Base-by-base conservation (phyloP, 192 early-diverging fungal species). In the Coemansia sp. region DNA sequence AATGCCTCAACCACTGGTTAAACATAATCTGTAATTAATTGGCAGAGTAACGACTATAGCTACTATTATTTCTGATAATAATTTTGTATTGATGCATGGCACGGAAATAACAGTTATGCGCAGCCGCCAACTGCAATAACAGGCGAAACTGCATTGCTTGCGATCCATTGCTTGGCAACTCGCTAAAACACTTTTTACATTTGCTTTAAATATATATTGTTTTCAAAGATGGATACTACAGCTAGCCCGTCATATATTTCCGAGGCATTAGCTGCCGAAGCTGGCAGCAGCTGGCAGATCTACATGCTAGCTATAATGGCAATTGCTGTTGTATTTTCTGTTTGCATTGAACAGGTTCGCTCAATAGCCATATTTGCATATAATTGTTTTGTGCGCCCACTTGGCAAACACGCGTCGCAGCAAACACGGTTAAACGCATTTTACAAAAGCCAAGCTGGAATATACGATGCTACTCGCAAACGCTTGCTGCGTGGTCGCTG, bases 371-470 rank as follows among this genome's bases (percentile, higher is more conserved):
- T 39, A 56, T 89, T 89, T 68, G 85, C 83, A 19, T 88, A 88
- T 61, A 88, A 84, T 41, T 92, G 91, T 69, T 93, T 94, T 69
- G 69, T 94, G 65, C 91, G 88, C 61, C 81, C 87, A 20, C 62
- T 85, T 52, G 84, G 88, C 13, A 66, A 83, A 32, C 85, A 89
- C 54, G 83, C 84, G 8, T 85, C 85, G 38, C 87, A 90, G 54
- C 89, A 93, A 59, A 78, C 77, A 29, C 86, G 91, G 13, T 73
- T 94, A 22, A 89, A 94, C 71, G 75, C 82, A 26, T 94, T 94
- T 69, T 94, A 94, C 69, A 79, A 86, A 65, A 86, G 87, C 57
- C 91, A 93, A 61, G 91, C 92, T 10, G 83, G 86, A 13, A 85
- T 92, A 9, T 94, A 91, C 63, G 92, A 94, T 62, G 84, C 84